Evolutionary conservation across 495 filamentous ascomycete genomes (phyloP).

Genomic region (Barbatosphaeria neglecta): DNA sequence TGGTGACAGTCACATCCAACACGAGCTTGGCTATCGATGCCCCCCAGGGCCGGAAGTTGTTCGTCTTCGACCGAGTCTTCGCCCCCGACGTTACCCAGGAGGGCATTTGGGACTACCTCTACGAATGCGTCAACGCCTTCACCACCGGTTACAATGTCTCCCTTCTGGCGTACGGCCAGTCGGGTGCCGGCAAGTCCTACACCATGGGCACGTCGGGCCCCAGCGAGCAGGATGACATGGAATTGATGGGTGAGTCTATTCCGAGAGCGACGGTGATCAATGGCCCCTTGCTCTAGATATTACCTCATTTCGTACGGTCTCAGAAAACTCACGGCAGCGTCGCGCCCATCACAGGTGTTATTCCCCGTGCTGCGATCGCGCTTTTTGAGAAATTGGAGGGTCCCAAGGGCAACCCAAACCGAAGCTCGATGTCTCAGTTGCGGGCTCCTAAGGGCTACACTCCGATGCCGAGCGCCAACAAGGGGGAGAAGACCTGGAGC

Average conservation of each 20-base stretch:
- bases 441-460: conserved; percentile 71
- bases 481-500: conserved; percentile 72
- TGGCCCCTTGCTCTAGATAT: no score
- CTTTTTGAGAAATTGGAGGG: conserved; percentile 82
- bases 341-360: conserved; percentile 55
- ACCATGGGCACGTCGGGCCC: conserved; percentile 97
- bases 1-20: conserved; percentile 75
- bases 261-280: no score
- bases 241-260: conserved; percentile 76
- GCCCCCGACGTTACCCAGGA: conserved; percentile 73
- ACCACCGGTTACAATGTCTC: conserved; percentile 98
- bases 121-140: conserved; percentile 83
- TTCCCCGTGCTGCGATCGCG: conserved; percentile 76
- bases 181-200: conserved; percentile 98
- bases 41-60: conserved; percentile 82
- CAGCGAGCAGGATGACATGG: conserved; percentile 58
- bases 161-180: conserved; percentile 93
- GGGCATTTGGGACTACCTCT: conserved; percentile 89
- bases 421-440: conserved; percentile 63
- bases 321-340: conserved; percentile 8
- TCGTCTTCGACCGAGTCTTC: conserved; percentile 94
- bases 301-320: no score
- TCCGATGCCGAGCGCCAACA: conserved; percentile 21
- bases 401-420: conserved; percentile 35
- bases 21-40: conserved; percentile 84